These are phyloP conservation scores for Ceratobasidium papillatum DNA, from an alignment of 1,284 basidiomycete genomes.

Conservation along the genomic window DNA sequence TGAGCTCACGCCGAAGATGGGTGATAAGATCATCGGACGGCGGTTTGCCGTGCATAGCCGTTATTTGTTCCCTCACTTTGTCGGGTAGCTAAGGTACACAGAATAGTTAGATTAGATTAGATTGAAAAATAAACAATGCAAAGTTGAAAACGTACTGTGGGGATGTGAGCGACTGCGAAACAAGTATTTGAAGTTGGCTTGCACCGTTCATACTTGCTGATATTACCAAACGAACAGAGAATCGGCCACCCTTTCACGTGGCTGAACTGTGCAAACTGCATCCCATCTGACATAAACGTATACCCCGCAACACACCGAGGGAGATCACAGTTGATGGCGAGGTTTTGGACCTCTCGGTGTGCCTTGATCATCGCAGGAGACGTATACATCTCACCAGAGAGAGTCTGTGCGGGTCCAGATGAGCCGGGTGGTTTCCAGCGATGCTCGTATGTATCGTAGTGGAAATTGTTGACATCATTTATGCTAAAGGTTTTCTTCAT, in stretches of 20 bases:
- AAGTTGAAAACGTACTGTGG: slow-evolving; percentile 46
- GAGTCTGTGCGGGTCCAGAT: slow-evolving; percentile 7
- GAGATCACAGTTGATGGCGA: slow-evolving; percentile 12
- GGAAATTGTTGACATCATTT: slow-evolving; percentile 2
- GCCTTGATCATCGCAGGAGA: slow-evolving; percentile 12
- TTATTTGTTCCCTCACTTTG: not conserved
- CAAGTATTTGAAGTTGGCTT: slow-evolving; percentile 47
- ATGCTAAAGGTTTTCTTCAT: slow-evolving; percentile 7
- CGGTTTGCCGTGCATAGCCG: not conserved
- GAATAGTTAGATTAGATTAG: not conserved
- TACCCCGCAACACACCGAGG: slow-evolving; percentile 46
- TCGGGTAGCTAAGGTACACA: slow-evolving; percentile 1
- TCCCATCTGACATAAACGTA: slow-evolving; percentile 53
- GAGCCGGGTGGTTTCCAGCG: slow-evolving; percentile 7
- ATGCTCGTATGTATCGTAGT: not conserved
- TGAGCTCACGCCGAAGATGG: slow-evolving; percentile 52
- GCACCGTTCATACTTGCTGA: slow-evolving; percentile 50
- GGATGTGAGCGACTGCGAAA: slow-evolving; percentile 52
- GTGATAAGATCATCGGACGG: slow-evolving; percentile 23
- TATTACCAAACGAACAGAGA: slow-evolving; percentile 46
- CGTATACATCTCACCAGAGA: slow-evolving; percentile 18
- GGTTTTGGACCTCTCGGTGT: slow-evolving; percentile 13
- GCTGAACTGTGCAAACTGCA: slow-evolving; percentile 52
- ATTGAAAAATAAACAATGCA: not conserved
- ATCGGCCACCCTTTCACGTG: slow-evolving; percentile 51